Conservation (phyloP, 805 yeast species). For the Pichia membranifaciens region DNA sequence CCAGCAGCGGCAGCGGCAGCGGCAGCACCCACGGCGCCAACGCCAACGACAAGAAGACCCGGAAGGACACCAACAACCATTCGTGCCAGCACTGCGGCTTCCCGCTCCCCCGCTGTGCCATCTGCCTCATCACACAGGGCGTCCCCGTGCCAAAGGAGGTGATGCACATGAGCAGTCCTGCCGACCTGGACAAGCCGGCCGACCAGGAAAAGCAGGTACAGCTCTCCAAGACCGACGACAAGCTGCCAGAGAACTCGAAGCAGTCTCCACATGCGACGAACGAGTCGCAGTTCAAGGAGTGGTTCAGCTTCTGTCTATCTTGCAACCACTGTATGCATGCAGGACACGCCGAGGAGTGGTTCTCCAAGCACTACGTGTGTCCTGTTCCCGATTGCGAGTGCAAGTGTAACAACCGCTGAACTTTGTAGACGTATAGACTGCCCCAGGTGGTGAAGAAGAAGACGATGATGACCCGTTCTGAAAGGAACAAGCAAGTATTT, state of each 20-base stretch:
- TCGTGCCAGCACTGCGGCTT: constrained; percentile 82
- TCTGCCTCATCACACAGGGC: constrained; percentile 78
- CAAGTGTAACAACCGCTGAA: constrained; percentile 53
- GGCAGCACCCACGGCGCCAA: not conserved
- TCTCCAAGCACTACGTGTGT: constrained; percentile 76
- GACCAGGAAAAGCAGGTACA: no score
- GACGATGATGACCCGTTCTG: no score
- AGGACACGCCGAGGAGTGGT: constrained; percentile 96
- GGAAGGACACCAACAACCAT: constrained; percentile 15
- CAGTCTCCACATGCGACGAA: no score
- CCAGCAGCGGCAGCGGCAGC: not conserved
- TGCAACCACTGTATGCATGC: constrained; percentile 96
- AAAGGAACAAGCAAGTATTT: not conserved
- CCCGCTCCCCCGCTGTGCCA: constrained; percentile 84
- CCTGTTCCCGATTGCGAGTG: constrained; percentile 94
- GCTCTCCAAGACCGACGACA: no score
- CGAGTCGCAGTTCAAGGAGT: constrained; percentile 53
- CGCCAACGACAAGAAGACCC: not conserved
- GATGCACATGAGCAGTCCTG: constrained; percentile 22
- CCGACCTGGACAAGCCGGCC: not conserved
- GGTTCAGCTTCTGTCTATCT: constrained; percentile 88
- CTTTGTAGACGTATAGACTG: not conserved
- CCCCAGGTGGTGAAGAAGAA: not conserved
- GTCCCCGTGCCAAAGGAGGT: constrained; percentile 46
- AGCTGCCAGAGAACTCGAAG: no score